Percentiles rank a stretch among this genome's conserved stretches.
Evolutionary conservation across 2,329 filamentous ascomycete species (phyloP).

Genomic region (Lojkania enalia): DNA sequence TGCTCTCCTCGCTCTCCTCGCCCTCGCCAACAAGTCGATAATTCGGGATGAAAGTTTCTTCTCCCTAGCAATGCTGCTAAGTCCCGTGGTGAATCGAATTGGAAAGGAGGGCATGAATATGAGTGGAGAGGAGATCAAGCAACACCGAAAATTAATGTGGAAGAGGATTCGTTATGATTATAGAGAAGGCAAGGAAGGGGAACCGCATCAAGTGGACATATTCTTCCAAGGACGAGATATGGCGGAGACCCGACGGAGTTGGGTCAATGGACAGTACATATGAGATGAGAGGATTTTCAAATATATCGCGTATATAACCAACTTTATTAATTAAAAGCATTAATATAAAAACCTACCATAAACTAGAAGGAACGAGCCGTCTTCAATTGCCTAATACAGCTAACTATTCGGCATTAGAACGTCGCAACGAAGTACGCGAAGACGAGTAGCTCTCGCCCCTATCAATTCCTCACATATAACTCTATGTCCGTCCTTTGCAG

Average conservation of each 20-base stretch:
- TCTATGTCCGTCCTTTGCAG: slow-evolving; percentile 40
- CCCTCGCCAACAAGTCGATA: slow-evolving; percentile 34
- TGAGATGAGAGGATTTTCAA: too few species aligned
- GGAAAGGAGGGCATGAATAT: slow-evolving; percentile 30
- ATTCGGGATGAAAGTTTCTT: slow-evolving; percentile 39
- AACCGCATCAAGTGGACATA: slow-evolving; percentile 34
- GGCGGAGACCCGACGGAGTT: slow-evolving; percentile 28
- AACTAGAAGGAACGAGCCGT: too few species aligned
- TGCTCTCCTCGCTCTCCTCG: slow-evolving; percentile 24
- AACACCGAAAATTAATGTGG: slow-evolving; percentile 24
- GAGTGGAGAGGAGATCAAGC: slow-evolving; percentile 36
- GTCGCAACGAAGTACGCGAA: too few species aligned
- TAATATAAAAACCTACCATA: too few species aligned
- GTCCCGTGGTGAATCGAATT: slow-evolving; percentile 31
- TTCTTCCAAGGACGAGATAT: slow-evolving; percentile 31
- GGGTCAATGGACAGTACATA: slow-evolving; percentile 32
- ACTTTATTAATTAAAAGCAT: too few species aligned
- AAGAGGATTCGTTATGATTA: slow-evolving; percentile 39
- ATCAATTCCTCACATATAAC: slow-evolving; percentile 14
- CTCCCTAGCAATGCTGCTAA: slow-evolving; percentile 36
- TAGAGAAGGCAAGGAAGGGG: slow-evolving; percentile 25
- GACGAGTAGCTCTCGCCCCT: not conserved
- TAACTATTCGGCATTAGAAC: too few species aligned
- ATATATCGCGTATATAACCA: too few species aligned
- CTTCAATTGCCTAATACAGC: too few species aligned